Evolutionary conservation across 805 yeast species (phyloP), one percentile per base, ranked within the genome.

Genomic region (Tanozyma kutaoensis): DNA sequence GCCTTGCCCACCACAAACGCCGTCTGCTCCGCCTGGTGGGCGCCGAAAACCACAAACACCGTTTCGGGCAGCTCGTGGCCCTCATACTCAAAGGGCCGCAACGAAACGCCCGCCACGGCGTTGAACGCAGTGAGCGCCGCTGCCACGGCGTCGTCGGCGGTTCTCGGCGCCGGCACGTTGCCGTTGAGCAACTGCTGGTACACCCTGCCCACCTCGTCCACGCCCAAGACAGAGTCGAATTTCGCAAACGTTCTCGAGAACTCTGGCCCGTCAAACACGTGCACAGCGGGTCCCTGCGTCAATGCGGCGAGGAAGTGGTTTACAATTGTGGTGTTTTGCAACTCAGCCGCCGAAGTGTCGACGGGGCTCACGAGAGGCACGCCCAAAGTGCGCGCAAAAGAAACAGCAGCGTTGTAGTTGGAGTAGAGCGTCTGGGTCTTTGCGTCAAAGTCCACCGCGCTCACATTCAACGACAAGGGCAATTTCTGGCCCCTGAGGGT

Each of bases 1-100:
- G 50, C 47, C 13, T 46, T 44, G 19, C 46, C 37, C 25, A 75
- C 55, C 16, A 66, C 59, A 15, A 55, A 50, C 25, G 66, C 40
- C 22, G 80, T 62, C 30, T 70, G 52, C 29, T 71, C 58, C 12
- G 77, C 56, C 46, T 78, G 85, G 23, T 66, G 52, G 22, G 91
- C 62, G 14, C 95, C 93, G 37, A 78, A 73, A n/a, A 75, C 62
- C 19, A 85, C 88, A 48, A 80, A 75, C n/a, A 86, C 80, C 14
- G 77, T 70, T 24, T 69, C 69, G 7, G 94, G 76, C 29, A 60
- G 50, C 8, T 48, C 46, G 28, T 60, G 58, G 28, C 95, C 95
- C 32, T 48, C 54, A 52, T 76, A 82, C 50, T 80, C 82, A 43
- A 80, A 78, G 15, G 76, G 71, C 25, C 62, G 50, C 45, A 69